Evolutionary conservation across 1,284 basidiomycete genomes (phyloP).

Genomic region (Puccinia hordei): DNA sequence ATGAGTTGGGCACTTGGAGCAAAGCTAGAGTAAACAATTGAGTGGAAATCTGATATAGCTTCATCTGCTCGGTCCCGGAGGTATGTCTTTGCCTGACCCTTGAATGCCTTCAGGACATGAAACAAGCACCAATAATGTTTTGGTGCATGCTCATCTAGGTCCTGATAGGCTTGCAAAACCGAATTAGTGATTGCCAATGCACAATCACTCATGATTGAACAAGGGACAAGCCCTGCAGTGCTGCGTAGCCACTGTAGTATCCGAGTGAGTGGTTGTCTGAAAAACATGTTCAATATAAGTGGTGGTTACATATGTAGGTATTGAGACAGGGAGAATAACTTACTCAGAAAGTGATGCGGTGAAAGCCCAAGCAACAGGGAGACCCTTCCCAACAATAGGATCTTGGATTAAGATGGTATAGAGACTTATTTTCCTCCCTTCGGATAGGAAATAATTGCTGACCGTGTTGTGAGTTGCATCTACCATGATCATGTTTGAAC

Average conservation of each 20-base stretch:
- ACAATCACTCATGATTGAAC: background rate
- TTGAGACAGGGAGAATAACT: background rate
- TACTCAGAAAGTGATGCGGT: background rate
- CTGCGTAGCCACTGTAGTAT: background rate
- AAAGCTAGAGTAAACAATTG: background rate
- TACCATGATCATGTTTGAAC: background rate
- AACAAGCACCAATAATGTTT: background rate
- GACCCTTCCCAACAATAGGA: background rate
- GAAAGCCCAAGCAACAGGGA: background rate
- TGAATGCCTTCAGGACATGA: slow-evolving; percentile 1
- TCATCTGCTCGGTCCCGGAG: background rate
- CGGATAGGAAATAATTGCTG: background rate
- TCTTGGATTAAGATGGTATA: background rate
- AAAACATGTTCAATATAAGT: background rate
- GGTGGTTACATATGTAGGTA: background rate
- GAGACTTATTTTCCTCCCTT: background rate
- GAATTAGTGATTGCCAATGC: background rate
- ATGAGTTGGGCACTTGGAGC: background rate
- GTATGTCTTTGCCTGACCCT: background rate
- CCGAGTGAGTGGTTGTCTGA: background rate
- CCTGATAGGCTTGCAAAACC: background rate
- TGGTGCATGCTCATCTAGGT: background rate
- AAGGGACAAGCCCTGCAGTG: background rate
- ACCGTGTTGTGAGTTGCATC: slow-evolving; percentile 3
- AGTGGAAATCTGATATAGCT: background rate